Percentiles rank a stretch among this genome's conserved stretches.
Conservation (phyloP, 257 asterid species). For the Knoxia roxburghii region DNA sequence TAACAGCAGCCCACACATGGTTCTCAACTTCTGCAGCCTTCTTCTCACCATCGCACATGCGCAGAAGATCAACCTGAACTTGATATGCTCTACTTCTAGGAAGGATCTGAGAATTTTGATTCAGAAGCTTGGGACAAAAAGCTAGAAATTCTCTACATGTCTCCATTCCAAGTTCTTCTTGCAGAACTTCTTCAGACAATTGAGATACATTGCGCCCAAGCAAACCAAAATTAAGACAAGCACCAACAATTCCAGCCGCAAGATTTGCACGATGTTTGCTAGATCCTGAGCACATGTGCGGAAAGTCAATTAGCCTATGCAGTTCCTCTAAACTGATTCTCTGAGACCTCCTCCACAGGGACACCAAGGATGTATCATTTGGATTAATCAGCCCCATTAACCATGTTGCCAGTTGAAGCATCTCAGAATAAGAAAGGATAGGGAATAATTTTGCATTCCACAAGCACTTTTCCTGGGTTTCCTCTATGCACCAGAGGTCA, state of each 20-base stretch:
- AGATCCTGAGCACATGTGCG: conserved; percentile 70
- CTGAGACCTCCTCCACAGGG: conserved; percentile 58
- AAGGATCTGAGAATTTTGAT: conserved; percentile 75
- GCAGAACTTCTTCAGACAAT: conserved; percentile 78
- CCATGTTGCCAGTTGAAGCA: conserved; percentile 82
- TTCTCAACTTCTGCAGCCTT: conserved; percentile 61
- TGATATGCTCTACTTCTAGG: conserved; percentile 91
- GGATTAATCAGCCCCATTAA: conserved; percentile 70
- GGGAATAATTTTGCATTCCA: conserved; percentile 96
- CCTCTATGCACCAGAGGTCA: conserved; percentile 67
- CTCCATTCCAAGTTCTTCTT: conserved; percentile 50
- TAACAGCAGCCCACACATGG: conserved; percentile 78
- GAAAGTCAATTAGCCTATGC: conserved; percentile 79
- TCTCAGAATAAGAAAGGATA: conserved; percentile 59
- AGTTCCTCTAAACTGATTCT: conserved; percentile 86
- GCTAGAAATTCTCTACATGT: conserved; percentile 58
- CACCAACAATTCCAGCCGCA: conserved; percentile 67
- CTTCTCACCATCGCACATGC: conserved; percentile 55
- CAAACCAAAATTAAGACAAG: conserved; percentile 82
- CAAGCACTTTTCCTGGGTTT: conserved; percentile 56
- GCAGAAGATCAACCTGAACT: conserved; percentile 78
- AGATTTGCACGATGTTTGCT: conserved; percentile 82
- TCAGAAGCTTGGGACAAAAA: conserved; percentile 45
- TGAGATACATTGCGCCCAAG: conserved; percentile 82
- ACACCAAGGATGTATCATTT: conserved; percentile 32